phyloP scores from a whole-genome alignment of 108 stramenopile species.

The Fistulifera solaris region DNA sequence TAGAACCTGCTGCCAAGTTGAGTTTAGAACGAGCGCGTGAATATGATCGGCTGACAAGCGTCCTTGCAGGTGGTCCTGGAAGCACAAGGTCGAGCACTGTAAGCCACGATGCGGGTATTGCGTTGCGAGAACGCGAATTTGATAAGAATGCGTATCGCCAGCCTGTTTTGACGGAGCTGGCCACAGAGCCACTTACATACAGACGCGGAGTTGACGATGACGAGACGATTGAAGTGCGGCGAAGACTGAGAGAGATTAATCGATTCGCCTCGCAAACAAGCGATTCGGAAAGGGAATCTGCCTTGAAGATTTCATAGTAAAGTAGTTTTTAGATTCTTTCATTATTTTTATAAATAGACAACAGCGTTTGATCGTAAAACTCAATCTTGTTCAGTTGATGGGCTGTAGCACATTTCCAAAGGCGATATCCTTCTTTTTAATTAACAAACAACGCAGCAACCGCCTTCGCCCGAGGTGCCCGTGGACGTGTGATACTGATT shows the following conservation, averaged over 20 bases:
- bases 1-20: constrained; percentile 54
- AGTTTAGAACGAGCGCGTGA: constrained; percentile 80
- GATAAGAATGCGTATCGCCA: constrained; percentile 68
- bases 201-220: constrained; percentile 32
- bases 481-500: constrained; percentile 33
- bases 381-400: too few relatives aligned
- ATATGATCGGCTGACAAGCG: constrained; percentile 39
- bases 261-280: constrained; percentile 3
- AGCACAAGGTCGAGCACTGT: too few relatives aligned
- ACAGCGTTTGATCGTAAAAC: too few relatives aligned
- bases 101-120: constrained; percentile 12
- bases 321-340: neutral
- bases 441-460: constrained; percentile 22
- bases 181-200: constrained; percentile 44
- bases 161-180: constrained; percentile 68
- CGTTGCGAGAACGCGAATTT: constrained; percentile 37
- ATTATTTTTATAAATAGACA: neutral
- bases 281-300: neutral
- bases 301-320: neutral
- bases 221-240: constrained; percentile 9
- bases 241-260: too few relatives aligned
- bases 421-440: too few relatives aligned
- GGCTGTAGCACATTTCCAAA: too few relatives aligned
- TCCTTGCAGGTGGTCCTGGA: neutral
- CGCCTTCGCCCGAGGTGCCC: constrained; percentile 13